phyloP scores from a whole-genome alignment of 2,329 filamentous ascomycete genomes.

The Claviceps pusilla region DNA sequence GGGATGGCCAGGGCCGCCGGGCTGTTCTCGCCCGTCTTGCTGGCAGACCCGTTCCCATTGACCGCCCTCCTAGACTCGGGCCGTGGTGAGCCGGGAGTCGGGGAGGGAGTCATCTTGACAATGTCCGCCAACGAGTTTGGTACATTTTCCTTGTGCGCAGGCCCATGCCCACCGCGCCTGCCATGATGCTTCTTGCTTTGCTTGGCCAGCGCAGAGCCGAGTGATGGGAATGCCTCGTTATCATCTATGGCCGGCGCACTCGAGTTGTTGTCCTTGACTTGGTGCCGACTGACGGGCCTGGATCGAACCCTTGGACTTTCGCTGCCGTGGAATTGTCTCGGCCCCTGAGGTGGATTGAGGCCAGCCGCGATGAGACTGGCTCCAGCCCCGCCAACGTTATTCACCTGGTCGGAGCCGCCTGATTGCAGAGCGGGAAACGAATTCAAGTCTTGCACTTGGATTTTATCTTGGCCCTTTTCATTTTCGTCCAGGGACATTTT shows the following conservation, averaged over 20 bases:
- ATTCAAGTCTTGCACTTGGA: conserved; percentile 71
- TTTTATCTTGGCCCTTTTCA: conserved; percentile 45
- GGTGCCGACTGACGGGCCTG: conserved; percentile 67
- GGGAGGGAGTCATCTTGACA: conserved; percentile 85
- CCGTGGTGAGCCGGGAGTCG: conserved; percentile 45
- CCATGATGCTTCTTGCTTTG: conserved; percentile 83
- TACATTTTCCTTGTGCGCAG: conserved; percentile 50
- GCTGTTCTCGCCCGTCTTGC: conserved; percentile 55
- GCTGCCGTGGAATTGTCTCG: conserved; percentile 46
- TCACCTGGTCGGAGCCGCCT: conserved; percentile 42
- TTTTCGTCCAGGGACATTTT: conserved; percentile 61
- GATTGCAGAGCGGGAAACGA: conserved; percentile 66
- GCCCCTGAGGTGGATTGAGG: conserved; percentile 52
- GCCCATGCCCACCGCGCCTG: conserved; percentile 72
- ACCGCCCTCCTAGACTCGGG: conserved; percentile 34
- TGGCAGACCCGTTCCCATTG: conserved; percentile 1
- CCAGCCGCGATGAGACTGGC: conserved; percentile 36
- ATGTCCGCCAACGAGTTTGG: conserved; percentile 82
- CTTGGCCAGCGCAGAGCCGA: conserved; percentile 63
- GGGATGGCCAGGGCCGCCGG: conserved; percentile 70
- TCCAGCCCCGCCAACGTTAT: conserved; percentile 33
- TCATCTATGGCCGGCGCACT: conserved; percentile 73
- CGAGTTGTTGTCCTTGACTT: conserved; percentile 42
- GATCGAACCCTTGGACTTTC: conserved; percentile 60
- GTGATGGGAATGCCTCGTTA: conserved; percentile 83